Evolutionary conservation across 345 rosid genomes (phyloP).

Genomic region (Melaleuca quinquenervia): DNA sequence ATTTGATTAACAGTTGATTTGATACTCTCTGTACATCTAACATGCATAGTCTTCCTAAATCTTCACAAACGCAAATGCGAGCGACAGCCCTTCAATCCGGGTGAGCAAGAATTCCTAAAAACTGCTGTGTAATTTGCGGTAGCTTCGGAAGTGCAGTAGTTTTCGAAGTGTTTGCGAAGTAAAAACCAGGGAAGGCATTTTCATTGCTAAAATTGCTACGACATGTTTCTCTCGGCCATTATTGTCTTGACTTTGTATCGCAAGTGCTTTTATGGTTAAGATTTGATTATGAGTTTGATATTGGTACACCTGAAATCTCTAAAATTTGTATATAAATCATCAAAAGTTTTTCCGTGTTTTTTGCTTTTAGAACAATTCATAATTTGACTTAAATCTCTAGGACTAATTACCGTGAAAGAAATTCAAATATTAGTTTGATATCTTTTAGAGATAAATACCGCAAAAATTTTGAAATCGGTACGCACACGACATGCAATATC

Average conservation of each 20-base stretch:
- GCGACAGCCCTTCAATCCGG: neutral
- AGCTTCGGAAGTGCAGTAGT: neutral
- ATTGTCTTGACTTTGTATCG: too few species aligned
- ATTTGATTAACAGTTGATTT: neutral
- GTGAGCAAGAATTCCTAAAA: neutral
- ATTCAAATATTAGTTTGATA: neutral
- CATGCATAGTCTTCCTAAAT: neutral
- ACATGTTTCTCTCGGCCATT: neutral
- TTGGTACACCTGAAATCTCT: too few species aligned
- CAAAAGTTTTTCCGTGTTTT: too few species aligned
- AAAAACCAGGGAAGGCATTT: neutral
- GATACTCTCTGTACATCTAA: neutral
- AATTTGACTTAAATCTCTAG: too few species aligned
- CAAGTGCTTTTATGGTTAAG: too few species aligned
- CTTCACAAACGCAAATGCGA: neutral
- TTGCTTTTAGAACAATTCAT: too few species aligned
- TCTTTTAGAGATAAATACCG: neutral
- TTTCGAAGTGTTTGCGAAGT: neutral
- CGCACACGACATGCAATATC: fast-evolving
- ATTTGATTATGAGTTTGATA: too few species aligned
- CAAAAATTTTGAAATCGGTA: neutral
- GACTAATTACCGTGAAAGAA: too few species aligned
- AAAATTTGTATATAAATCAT: too few species aligned
- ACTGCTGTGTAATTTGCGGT: neutral
- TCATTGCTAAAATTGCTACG: neutral